Evolutionary conservation across 306 rosid genomes (phyloP).

Genomic region (Medicago ruthenica): DNA sequence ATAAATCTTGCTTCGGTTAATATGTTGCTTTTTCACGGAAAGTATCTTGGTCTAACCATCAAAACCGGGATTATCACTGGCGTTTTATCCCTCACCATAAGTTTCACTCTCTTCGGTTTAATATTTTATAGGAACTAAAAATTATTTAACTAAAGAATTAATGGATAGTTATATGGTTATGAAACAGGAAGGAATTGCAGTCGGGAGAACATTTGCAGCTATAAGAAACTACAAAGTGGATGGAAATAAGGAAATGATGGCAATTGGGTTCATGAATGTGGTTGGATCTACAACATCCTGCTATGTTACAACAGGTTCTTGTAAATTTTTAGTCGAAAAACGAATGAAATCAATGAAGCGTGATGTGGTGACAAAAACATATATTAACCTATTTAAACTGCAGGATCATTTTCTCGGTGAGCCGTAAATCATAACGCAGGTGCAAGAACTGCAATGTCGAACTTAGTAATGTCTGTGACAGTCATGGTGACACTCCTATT

Average conservation of each 20-base stretch:
- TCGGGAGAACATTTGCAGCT: slow-evolving; percentile 90
- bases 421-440: slow-evolving; percentile 94
- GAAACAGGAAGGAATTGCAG: slow-evolving; percentile 94
- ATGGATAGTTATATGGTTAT: neutral
- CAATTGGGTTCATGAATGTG: slow-evolving; percentile 88
- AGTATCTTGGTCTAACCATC: slow-evolving; percentile 56
- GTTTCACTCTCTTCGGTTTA: slow-evolving; percentile 6
- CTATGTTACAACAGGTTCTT: slow-evolving; percentile 81
- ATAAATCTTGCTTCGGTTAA: slow-evolving; percentile 72
- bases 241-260: slow-evolving; percentile 98
- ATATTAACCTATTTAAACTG: slow-evolving; percentile 31
- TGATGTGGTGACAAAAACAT: neutral
- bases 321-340: neutral
- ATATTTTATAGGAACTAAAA: neutral
- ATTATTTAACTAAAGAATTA: neutral
- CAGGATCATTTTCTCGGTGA: slow-evolving; percentile 94
- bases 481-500: slow-evolving; percentile 86
- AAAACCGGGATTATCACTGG: slow-evolving; percentile 82
- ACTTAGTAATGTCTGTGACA: slow-evolving; percentile 77
- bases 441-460: slow-evolving; percentile 76
- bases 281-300: slow-evolving; percentile 88
- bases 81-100: slow-evolving; percentile 80
- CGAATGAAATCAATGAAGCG: neutral
- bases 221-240: slow-evolving; percentile 79
- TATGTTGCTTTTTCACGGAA: slow-evolving; percentile 55